Conservation (phyloP, 2,329 filamentous ascomycete species). For the Penicillium crustosum region DNA sequence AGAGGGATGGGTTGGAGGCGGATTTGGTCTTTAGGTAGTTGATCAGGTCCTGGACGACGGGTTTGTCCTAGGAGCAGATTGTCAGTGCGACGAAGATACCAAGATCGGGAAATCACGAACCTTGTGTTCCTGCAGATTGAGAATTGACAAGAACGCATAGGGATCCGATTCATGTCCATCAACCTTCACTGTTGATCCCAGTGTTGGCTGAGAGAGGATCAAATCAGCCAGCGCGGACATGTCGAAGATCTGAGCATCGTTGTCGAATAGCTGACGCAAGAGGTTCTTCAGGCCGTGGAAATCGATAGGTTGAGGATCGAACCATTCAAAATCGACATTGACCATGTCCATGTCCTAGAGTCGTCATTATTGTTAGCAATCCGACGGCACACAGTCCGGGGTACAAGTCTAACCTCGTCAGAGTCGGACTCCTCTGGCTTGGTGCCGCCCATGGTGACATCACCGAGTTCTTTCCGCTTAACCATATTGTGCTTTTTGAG, state of each 20-base stretch:
- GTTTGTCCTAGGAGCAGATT: slow-evolving; percentile 56
- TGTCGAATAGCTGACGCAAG: slow-evolving; percentile 86
- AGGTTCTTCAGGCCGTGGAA: slow-evolving; percentile 93
- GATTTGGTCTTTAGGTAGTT: slow-evolving; percentile 66
- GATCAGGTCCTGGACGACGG: slow-evolving; percentile 68
- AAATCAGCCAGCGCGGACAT: slow-evolving; percentile 82
- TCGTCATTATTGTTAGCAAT: slow-evolving; percentile 10
- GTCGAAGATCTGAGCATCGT: slow-evolving; percentile 81
- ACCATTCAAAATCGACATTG: slow-evolving; percentile 98
- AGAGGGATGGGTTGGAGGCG: slow-evolving; percentile 55
- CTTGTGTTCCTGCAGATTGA: slow-evolving; percentile 77
- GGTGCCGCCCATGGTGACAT: slow-evolving; percentile 45
- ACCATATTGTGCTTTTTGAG: slow-evolving; percentile 42
- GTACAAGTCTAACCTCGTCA: slow-evolving; percentile 37
- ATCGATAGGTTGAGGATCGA: slow-evolving; percentile 89
- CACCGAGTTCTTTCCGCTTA: slow-evolving; percentile 51
- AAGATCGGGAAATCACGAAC: slow-evolving; percentile 31
- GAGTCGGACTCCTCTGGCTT: slow-evolving; percentile 44
- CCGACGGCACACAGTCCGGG: background rate
- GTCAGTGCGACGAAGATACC: background rate
- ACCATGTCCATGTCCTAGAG: slow-evolving; percentile 82
- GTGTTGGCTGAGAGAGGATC: slow-evolving; percentile 78
- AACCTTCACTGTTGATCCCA: slow-evolving; percentile 96
- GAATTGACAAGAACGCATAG: slow-evolving; percentile 84
- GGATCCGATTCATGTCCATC: slow-evolving; percentile 90